Percentiles rank a stretch among this genome's conserved stretches.
Conservation (phyloP, 768 basidiomycete genomes). For the Naganishia antarctica region DNA sequence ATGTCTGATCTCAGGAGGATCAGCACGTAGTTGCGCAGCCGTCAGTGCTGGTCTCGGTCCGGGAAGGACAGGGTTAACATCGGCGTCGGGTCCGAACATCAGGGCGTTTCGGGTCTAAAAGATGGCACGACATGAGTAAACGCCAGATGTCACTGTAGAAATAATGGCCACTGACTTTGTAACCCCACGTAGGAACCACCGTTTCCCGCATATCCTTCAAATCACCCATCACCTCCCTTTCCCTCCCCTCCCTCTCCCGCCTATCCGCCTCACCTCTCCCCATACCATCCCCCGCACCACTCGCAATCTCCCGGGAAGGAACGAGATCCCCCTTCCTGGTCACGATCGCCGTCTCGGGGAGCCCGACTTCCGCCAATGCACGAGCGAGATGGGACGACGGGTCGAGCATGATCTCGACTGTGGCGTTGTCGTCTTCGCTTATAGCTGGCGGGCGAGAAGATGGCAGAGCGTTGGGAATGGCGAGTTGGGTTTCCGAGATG, state of each 20-base stretch:
- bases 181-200: conserved; percentile 44
- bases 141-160: conserved; percentile 9
- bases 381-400: conserved; percentile 40
- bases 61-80: conserved; percentile 64
- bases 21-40: conserved; percentile 23
- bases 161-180: conserved; percentile 35
- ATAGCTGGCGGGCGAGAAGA: not conserved
- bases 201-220: conserved; percentile 33
- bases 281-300: conserved; percentile 35
- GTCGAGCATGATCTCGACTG: conserved; percentile 36
- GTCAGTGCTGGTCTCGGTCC: conserved; percentile 20
- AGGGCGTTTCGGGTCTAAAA: conserved; percentile 80
- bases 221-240: conserved; percentile 39
- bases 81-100: conserved; percentile 92
- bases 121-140: conserved; percentile 19
- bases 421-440: conserved; percentile 11
- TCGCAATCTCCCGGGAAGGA: conserved; percentile 38
- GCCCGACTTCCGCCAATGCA: conserved; percentile 43
- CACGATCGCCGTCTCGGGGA: conserved; percentile 46
- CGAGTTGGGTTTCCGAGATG: conserved; percentile 21
- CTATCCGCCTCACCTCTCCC: conserved; percentile 38
- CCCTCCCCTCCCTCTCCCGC: conserved; percentile 26
- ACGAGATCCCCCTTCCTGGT: conserved; percentile 42
- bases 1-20: conserved; percentile 60
- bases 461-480: conserved; percentile 26